These are phyloP conservation scores for Termitomyces sp. DNA, from an alignment of 768 basidiomycete species.

Conservation along the genomic window DNA sequence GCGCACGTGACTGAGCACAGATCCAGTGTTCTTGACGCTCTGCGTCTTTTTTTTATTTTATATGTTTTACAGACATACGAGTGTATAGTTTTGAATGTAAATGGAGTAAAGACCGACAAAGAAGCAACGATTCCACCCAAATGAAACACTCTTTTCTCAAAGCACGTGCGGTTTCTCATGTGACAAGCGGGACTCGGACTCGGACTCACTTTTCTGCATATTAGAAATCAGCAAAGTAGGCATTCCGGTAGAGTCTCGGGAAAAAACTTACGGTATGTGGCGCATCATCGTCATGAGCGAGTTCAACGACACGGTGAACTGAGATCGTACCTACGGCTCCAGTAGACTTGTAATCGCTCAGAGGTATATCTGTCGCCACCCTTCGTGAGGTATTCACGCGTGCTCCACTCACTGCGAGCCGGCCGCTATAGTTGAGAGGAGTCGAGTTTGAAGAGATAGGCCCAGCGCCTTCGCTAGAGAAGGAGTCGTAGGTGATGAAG, in stretches of 20 bases:
- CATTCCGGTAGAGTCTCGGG: background rate
- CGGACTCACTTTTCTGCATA: constrained; percentile 4
- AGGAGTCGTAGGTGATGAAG: constrained; percentile 26
- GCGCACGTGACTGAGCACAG: background rate
- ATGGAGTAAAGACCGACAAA: constrained; percentile 2
- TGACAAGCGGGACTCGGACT: background rate
- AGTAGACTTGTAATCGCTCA: constrained; percentile 14
- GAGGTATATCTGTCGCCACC: constrained; percentile 16
- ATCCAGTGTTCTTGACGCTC: background rate
- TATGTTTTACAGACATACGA: background rate
- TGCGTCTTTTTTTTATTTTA: background rate
- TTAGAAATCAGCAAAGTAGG: background rate
- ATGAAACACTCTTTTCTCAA: background rate
- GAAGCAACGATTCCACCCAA: background rate
- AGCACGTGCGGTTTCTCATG: background rate
- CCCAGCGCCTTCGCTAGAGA: constrained; percentile 17
- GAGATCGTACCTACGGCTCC: constrained; percentile 13
- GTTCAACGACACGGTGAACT: constrained; percentile 17
- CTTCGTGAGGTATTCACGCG: constrained; percentile 5
- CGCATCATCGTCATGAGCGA: constrained; percentile 14
- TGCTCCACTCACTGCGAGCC: background rate
- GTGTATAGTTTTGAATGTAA: background rate
- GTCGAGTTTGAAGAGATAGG: background rate
- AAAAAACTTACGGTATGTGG: constrained; percentile 4
- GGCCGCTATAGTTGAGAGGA: constrained; percentile 2